phyloP scores from a whole-genome alignment of 768 basidiomycete genomes.

The Naganishia vishniacii region DNA sequence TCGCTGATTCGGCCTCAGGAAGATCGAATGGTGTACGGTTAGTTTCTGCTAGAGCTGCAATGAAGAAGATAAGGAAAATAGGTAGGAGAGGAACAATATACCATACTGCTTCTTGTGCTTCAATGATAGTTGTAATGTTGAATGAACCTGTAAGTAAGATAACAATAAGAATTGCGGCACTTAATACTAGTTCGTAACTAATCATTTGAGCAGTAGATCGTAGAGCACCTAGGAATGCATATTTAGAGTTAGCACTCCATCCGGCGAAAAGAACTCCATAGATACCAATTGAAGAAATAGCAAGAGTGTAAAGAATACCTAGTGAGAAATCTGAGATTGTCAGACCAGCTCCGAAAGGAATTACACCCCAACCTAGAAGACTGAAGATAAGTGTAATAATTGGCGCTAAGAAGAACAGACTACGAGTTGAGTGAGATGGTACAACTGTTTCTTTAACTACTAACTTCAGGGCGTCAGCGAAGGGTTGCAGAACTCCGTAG shows the following conservation, averaged over 20 bases:
- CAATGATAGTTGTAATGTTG: constrained; percentile 31
- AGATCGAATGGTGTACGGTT: constrained; percentile 34
- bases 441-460: constrained; percentile 36
- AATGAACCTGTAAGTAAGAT: constrained; percentile 32
- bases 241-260: constrained; percentile 35
- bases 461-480: constrained; percentile 34
- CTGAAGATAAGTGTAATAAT: constrained; percentile 33
- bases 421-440: constrained; percentile 34
- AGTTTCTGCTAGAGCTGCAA: constrained; percentile 35
- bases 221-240: constrained; percentile 32
- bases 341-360: constrained; percentile 35
- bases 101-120: constrained; percentile 31
- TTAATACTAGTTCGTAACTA: constrained; percentile 33
- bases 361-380: constrained; percentile 36
- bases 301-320: constrained; percentile 35
- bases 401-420: constrained; percentile 35
- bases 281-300: constrained; percentile 33
- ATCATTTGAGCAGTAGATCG: constrained; percentile 33
- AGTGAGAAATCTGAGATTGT: constrained; percentile 34
- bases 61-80: constrained; percentile 35
- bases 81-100: constrained; percentile 32
- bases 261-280: constrained; percentile 31
- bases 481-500: constrained; percentile 35
- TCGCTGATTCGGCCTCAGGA: constrained; percentile 31
- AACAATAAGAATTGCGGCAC: constrained; percentile 30